Evolutionary conservation across 2,329 filamentous ascomycete species (phyloP).

Genomic region (Diaporthe batatas): DNA sequence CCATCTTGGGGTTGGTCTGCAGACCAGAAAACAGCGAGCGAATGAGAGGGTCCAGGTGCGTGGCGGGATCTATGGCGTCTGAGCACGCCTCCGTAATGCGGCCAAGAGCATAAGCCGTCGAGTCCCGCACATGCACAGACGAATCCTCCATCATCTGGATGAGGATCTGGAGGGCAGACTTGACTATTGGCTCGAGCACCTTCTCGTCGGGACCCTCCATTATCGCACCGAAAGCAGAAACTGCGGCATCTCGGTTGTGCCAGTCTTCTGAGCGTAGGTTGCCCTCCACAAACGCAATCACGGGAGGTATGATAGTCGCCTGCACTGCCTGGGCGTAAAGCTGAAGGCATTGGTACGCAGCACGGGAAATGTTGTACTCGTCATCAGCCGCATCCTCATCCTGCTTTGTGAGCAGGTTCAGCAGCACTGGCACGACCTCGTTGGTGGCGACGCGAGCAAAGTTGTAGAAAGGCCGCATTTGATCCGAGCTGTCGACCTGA

Average conservation of each 20-base stretch:
- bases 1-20: slow-evolving; percentile 94
- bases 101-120: slow-evolving; percentile 93
- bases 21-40: slow-evolving; percentile 90
- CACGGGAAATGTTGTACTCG: slow-evolving; percentile 96
- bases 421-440: slow-evolving; percentile 93
- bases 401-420: slow-evolving; percentile 92
- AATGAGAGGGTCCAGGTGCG: slow-evolving; percentile 88
- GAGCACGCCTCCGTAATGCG: slow-evolving; percentile 96
- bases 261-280: slow-evolving; percentile 93
- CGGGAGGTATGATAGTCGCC: slow-evolving; percentile 84
- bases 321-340: slow-evolving; percentile 95
- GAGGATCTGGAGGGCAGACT: slow-evolving; percentile 92
- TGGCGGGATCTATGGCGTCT: slow-evolving; percentile 86
- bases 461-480: slow-evolving; percentile 94
- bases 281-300: slow-evolving; percentile 90
- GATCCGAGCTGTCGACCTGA: slow-evolving; percentile 79
- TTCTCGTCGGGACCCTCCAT: slow-evolving; percentile 98
- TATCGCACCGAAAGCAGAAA: slow-evolving; percentile 97
- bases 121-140: slow-evolving; percentile 92
- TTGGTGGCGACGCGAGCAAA: slow-evolving; percentile 93
- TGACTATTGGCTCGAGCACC: slow-evolving; percentile 91
- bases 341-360: slow-evolving; percentile 95
- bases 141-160: slow-evolving; percentile 93
- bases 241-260: slow-evolving; percentile 94
- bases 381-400: slow-evolving; percentile 97